These are phyloP conservation scores for Agaricales sp. DNA, from an alignment of 1,284 basidiomycete genomes.

Conservation along the genomic window DNA sequence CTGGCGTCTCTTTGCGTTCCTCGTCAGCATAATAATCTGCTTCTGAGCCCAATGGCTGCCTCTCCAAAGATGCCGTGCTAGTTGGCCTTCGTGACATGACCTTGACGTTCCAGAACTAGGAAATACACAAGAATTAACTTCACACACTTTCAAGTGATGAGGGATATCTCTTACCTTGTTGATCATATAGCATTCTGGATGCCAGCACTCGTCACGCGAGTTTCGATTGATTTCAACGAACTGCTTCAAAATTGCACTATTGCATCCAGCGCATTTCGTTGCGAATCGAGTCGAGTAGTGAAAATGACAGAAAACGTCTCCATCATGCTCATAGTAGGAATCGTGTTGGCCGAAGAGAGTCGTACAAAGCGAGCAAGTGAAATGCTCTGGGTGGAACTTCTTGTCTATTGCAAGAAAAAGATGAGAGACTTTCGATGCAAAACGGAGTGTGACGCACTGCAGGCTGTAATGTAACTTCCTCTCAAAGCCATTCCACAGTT, in stretches of 20 bases:
- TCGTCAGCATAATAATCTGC: conserved; percentile 46
- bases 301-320: conserved; percentile 93
- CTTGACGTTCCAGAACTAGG: conserved; percentile 99
- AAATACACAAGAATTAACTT: not conserved
- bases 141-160: conserved; percentile 1
- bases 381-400: conserved; percentile 99
- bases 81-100: conserved; percentile 71
- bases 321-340: conserved; percentile 98
- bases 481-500: conserved; percentile 92
- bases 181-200: conserved; percentile 99
- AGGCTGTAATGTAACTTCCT: conserved; percentile 98
- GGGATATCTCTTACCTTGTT: conserved; percentile 67
- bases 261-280: conserved; percentile 96
- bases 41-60: conserved; percentile 31
- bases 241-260: conserved; percentile 97
- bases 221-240: conserved; percentile 99
- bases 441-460: conserved; percentile 62
- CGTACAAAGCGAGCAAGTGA: conserved; percentile 95
- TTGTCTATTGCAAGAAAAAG: conserved; percentile 50
- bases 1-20: conserved; percentile 72
- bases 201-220: conserved; percentile 98
- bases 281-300: conserved; percentile 99
- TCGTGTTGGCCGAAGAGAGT: conserved; percentile 97
- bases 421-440: conserved; percentile 12
- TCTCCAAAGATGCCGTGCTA: conserved; percentile 42